Evolutionary conservation across 2,329 filamentous ascomycete genomes (phyloP).

Genomic region (Orbilia oligospora): DNA sequence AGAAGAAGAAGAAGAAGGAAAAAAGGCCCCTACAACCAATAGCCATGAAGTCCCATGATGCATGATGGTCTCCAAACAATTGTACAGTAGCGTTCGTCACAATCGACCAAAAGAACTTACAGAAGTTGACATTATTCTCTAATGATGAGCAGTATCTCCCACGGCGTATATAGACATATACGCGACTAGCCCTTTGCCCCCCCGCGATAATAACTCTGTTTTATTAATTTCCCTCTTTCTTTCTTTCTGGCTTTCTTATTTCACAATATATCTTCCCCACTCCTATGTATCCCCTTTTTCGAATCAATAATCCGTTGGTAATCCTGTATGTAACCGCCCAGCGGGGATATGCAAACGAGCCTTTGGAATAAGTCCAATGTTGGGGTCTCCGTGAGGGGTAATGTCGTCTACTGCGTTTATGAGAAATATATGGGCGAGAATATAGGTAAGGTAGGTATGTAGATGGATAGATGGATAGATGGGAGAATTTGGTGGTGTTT

Average conservation of each 20-base stretch:
- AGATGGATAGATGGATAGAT: neutral
- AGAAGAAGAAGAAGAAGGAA: too few relatives aligned
- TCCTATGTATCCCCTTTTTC: neutral
- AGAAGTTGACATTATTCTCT: constrained; percentile 54
- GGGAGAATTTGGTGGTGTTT: neutral
- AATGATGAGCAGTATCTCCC: constrained; percentile 25
- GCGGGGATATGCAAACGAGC: neutral
- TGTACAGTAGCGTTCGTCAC: neutral
- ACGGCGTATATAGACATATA: constrained; percentile 47
- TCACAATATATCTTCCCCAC: neutral
- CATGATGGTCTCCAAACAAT: neutral
- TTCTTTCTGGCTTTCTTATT: neutral
- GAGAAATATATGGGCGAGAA: constrained; percentile 4
- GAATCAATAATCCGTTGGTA: neutral
- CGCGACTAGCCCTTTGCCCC: neutral
- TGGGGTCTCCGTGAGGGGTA: constrained; percentile 17
- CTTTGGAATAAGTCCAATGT: neutral
- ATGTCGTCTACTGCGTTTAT: constrained; percentile 12
- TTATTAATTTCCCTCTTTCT: neutral
- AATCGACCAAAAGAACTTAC: constrained; percentile 31
- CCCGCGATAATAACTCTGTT: neutral
- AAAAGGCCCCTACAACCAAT: neutral
- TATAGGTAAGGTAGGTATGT: neutral
- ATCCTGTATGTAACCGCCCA: constrained; percentile 15
- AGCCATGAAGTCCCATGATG: neutral